These are phyloP conservation scores for Xylaria sp. DNA, from an alignment of 495 filamentous ascomycete genomes.

Conservation along the genomic window DNA sequence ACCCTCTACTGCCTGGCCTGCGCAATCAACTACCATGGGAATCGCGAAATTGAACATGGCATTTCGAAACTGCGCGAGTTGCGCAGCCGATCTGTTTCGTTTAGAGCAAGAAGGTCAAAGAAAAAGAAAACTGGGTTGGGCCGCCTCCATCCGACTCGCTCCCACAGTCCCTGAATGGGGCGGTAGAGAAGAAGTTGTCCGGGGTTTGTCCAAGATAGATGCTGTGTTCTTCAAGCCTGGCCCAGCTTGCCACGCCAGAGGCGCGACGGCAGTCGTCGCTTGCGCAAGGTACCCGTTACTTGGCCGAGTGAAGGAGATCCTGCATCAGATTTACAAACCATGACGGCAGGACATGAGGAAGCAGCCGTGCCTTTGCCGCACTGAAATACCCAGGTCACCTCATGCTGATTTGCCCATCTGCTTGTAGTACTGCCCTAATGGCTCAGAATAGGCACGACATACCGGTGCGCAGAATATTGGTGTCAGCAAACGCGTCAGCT, in stretches of 20 bases:
- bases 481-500: conserved; percentile 21
- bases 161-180: not conserved
- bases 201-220: conserved; percentile 5
- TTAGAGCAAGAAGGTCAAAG: conserved; percentile 5
- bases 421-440: not conserved
- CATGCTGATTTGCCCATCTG: conserved; percentile 2
- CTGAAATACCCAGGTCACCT: not conserved
- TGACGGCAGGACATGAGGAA: not conserved
- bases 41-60: conserved; percentile 31
- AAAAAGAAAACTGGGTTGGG: not conserved
- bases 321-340: conserved; percentile 20
- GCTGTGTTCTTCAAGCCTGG: conserved; percentile 15
- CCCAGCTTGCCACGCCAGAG: conserved; percentile 29
- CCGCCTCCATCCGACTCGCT: conserved; percentile 36
- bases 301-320: conserved; percentile 21
- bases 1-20: conserved; percentile 31
- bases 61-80: conserved; percentile 30
- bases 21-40: conserved; percentile 38
- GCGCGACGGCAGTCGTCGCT: conserved; percentile 31
- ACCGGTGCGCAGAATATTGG: not conserved
- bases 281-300: conserved; percentile 36
- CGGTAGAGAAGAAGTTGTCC: conserved; percentile 3
- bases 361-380: not conserved
- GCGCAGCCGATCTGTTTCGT: conserved; percentile 8
- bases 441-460: not conserved